phyloP scores from a whole-genome alignment of 371 early-diverging fungal species.

The Rhizomucor miehei region DNA sequence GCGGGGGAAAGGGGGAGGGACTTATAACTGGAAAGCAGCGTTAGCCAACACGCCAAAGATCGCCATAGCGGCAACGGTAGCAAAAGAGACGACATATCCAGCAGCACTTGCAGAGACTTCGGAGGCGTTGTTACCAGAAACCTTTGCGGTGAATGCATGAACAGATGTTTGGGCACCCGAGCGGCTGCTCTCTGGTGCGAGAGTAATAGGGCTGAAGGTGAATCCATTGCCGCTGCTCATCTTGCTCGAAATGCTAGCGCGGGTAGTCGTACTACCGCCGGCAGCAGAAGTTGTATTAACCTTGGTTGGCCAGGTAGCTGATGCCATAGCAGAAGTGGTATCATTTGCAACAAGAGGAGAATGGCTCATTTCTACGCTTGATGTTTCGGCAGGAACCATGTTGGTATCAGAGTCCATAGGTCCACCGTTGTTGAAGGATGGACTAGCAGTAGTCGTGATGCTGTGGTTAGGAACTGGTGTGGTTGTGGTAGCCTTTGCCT shows the following conservation, averaged over 20 bases:
- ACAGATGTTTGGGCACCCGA: slow-evolving; percentile 7
- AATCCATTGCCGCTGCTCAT: slow-evolving; percentile 12
- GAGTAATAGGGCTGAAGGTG: slow-evolving; percentile 28
- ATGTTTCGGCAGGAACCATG: not conserved
- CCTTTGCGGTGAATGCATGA: slow-evolving; percentile 12
- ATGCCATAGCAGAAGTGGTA: too few relatives aligned
- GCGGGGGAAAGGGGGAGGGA: not conserved
- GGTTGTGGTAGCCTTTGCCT: too few relatives aligned
- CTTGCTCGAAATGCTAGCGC: slow-evolving; percentile 1
- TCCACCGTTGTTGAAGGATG: slow-evolving; percentile 4
- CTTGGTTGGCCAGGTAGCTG: not conserved
- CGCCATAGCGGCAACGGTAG: slow-evolving; percentile 6
- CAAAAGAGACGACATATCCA: slow-evolving; percentile 4
- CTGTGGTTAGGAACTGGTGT: too few relatives aligned
- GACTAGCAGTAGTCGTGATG: too few relatives aligned
- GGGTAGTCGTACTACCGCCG: not conserved
- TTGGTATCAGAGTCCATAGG: not conserved
- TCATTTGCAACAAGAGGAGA: too few relatives aligned
- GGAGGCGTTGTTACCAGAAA: not conserved
- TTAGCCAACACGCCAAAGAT: slow-evolving; percentile 5
- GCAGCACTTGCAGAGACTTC: slow-evolving; percentile 1
- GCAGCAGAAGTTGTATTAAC: not conserved
- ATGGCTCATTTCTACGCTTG: too few relatives aligned
- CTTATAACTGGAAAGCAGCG: slow-evolving; percentile 2
- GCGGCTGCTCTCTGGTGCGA: slow-evolving; percentile 32